Conservation (phyloP, 192 early-diverging fungal species). For the Backusella westeae region DNA sequence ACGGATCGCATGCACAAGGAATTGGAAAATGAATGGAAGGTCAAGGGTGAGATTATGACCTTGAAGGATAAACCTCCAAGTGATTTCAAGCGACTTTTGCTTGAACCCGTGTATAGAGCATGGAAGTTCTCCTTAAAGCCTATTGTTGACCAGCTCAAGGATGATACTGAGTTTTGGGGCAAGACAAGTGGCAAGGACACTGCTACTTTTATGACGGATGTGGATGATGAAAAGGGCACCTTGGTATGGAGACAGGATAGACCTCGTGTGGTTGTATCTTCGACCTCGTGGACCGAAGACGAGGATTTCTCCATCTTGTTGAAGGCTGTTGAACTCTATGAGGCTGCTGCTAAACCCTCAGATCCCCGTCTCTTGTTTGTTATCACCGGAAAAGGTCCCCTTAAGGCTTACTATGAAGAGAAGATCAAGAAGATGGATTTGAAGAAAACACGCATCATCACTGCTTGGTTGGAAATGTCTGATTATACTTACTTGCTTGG, state of each 20-base stretch:
- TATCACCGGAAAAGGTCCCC: conserved; percentile 92
- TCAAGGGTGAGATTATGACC: conserved; percentile 66
- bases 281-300: conserved; percentile 94
- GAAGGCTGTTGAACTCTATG: conserved; percentile 60
- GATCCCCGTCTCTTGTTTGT: conserved; percentile 69
- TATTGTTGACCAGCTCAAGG: conserved; percentile 37
- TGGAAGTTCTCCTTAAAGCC: conserved; percentile 70
- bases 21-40: conserved; percentile 55
- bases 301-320: conserved; percentile 91
- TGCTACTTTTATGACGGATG: conserved; percentile 10
- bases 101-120: conserved; percentile 72
- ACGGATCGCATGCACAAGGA: conserved; percentile 78
- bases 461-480: conserved; percentile 75
- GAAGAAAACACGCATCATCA: conserved; percentile 61
- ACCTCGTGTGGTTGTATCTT: conserved; percentile 80
- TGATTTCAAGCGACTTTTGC: conserved; percentile 67
- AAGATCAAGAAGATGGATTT: conserved; percentile 54
- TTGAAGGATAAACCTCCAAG: conserved; percentile 82
- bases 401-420: conserved; percentile 67
- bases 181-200: neutral
- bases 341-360: conserved; percentile 32
- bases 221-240: conserved; percentile 7
- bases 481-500: conserved; percentile 88
- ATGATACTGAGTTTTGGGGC: neutral
- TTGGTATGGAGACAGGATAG: conserved; percentile 42